Evolutionary conservation across 2,329 filamentous ascomycete species (phyloP), one percentile per base, ranked within the genome.

Genomic region (Bertia moriformis): DNA sequence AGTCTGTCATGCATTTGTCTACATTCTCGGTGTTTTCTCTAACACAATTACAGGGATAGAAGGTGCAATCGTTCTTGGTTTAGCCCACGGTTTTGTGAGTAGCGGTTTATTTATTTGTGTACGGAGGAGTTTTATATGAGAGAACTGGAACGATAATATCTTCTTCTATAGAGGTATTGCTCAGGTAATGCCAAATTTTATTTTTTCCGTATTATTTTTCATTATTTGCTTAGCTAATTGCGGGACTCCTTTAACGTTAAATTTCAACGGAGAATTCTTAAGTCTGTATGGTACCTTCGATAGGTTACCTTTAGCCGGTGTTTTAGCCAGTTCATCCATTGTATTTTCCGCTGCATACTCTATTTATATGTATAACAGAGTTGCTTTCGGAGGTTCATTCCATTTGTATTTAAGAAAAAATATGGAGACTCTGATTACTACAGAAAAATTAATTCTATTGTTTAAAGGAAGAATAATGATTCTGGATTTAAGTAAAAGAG

Each of bases 261-360:
- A 51, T 46, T 52, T 52, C 44, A 44, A 51, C 40, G 50, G 49
- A 38, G 50, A 52, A 44, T 52, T 52, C 47, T 49, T 51, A 46
- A 47, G 19, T 37, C 39, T 40, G 38, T 35, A 40, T 37, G 39
- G 39, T 37, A 18, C 24, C 29, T 40, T 40, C 3, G 22, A 40
- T 18, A 38, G 37, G 38, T 24, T 41, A 29, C 27, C 37, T 29
- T 18, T 27, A 24, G 27, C 18, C 20, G 36, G 27, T 41, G 38
- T 33, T 20, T 41, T 32, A 24, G 5, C 3, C 5, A 45, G 43
- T 48, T 38, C 15, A 38, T 38, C n/a, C 29, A 41, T 18, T 30
- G 24, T 1, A 38, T 41, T 15, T 38, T 19, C 10, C 18, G 20
- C 27, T 41, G 22, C 22, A 22, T 38, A 39, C 30, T 38, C 37